Evolutionary conservation across 23 red algal genomes (phyloP).

Genomic region (Rhodosorus marinus): DNA sequence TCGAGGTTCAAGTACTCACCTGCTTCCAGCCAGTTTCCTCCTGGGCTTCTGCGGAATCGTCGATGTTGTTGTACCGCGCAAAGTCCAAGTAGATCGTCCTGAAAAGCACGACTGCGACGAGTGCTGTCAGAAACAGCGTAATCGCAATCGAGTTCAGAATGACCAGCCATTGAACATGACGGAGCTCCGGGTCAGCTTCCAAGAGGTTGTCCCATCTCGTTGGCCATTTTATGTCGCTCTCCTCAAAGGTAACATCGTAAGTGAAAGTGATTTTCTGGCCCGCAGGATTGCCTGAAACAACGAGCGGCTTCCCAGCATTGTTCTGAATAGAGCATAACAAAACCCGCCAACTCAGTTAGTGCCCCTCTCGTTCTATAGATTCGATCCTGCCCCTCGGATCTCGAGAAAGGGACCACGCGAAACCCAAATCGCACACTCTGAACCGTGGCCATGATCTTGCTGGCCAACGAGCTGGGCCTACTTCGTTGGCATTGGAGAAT

Average conservation of each 20-base stretch:
- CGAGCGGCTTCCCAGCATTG: too few species aligned
- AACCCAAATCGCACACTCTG: too few species aligned
- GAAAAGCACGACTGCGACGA: slow-evolving; percentile 17
- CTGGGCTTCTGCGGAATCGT: slow-evolving; percentile 5
- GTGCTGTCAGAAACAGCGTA: slow-evolving; percentile 7
- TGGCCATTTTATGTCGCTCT: slow-evolving; percentile 15
- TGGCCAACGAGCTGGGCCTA: too few species aligned
- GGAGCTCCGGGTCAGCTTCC: neutral
- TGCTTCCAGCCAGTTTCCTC: slow-evolving; percentile 40
- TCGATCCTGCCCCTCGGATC: too few species aligned
- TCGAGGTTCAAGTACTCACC: too few species aligned
- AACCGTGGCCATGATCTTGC: too few species aligned
- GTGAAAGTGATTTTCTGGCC: slow-evolving; percentile 5
- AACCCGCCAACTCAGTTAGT: too few species aligned
- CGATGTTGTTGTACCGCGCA: slow-evolving; percentile 20
- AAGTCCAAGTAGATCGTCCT: slow-evolving; percentile 17
- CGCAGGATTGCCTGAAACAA: neutral
- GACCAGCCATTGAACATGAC: slow-evolving; percentile 16
- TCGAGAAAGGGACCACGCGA: too few species aligned
- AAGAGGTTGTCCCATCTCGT: slow-evolving; percentile 23
- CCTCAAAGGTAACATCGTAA: slow-evolving; percentile 13
- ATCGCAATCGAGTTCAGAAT: slow-evolving; percentile 33
- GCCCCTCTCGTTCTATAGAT: too few species aligned
- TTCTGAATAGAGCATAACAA: too few species aligned
- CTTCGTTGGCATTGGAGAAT: too few species aligned